Evolutionary conservation across 345 rosid species (phyloP).

Genomic region (Euphorbia lathyris): DNA sequence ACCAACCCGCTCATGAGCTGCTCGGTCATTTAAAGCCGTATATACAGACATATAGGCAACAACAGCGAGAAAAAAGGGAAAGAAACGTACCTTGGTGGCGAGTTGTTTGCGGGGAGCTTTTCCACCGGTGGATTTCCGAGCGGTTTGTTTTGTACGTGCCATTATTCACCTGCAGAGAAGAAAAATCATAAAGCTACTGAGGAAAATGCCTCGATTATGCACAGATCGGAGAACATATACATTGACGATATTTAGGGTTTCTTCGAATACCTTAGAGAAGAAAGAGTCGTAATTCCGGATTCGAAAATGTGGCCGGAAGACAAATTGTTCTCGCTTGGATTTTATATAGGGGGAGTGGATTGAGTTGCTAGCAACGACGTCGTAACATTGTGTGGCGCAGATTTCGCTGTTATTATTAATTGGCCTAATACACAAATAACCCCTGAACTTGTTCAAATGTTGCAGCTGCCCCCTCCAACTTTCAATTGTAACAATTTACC

Average conservation of each 20-base stretch:
- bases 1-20: too few relatives aligned
- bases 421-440: too few relatives aligned
- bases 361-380: not conserved
- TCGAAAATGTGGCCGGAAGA: conserved; percentile 4
- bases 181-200: not conserved
- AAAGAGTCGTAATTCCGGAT: conserved; percentile 9
- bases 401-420: too few relatives aligned
- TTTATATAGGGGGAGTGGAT: not conserved
- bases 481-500: too few relatives aligned
- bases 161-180: conserved; percentile 25
- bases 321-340: not conserved
- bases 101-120: conserved; percentile 63
- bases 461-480: too few relatives aligned
- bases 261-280: conserved; percentile 2
- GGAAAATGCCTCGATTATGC: not conserved
- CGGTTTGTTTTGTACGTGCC: conserved; percentile 73
- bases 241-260: not conserved
- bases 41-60: too few relatives aligned
- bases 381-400: not conserved
- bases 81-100: conserved; percentile 44
- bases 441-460: too few relatives aligned
- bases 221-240: not conserved
- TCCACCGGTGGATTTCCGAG: conserved; percentile 60
- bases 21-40: too few relatives aligned
- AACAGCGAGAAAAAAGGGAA: not conserved